A percentile compares a stretch with the other conserved stretches of the same genome.
Conservation (phyloP, 805 yeast species). For the Naumovozyma dairenensis region DNA sequence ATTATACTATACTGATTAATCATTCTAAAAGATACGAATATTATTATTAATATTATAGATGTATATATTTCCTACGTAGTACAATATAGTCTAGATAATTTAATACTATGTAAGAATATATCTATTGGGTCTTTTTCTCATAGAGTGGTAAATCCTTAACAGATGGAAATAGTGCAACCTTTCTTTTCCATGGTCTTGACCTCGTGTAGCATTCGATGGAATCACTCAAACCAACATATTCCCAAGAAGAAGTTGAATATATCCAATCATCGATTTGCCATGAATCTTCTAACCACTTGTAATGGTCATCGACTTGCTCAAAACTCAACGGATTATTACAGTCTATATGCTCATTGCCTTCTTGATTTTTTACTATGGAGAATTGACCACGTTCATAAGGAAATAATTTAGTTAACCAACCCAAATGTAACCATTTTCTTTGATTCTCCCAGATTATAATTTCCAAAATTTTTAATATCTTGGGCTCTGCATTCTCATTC, state of each 20-base stretch:
- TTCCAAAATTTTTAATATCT: constrained; percentile 7
- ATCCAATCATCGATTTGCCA: constrained; percentile 23
- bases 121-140: no score
- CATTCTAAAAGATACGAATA: no score
- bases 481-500: background rate
- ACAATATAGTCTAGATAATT: no score
- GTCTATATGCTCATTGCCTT: background rate
- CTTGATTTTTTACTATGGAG: constrained; percentile 6
- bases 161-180: no score
- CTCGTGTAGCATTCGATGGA: constrained; percentile 23
- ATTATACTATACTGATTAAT: no score
- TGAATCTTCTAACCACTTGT: constrained; percentile 24
- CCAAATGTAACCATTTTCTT: constrained; percentile 21
- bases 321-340: constrained; percentile 15
- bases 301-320: constrained; percentile 10
- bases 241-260: constrained; percentile 23
- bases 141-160: no score
- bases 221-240: constrained; percentile 14
- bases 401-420: constrained; percentile 17
- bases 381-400: constrained; percentile 19
- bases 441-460: constrained; percentile 22
- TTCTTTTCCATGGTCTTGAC: constrained; percentile 18
- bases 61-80: no score
- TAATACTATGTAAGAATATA: no score
- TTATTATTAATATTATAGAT: no score